A percentile compares a stretch with the other conserved stretches of the same genome.
These are phyloP conservation scores for Boletus semigastroideus DNA, from an alignment of 1,284 basidiomycete genomes.

Conservation along the genomic window DNA sequence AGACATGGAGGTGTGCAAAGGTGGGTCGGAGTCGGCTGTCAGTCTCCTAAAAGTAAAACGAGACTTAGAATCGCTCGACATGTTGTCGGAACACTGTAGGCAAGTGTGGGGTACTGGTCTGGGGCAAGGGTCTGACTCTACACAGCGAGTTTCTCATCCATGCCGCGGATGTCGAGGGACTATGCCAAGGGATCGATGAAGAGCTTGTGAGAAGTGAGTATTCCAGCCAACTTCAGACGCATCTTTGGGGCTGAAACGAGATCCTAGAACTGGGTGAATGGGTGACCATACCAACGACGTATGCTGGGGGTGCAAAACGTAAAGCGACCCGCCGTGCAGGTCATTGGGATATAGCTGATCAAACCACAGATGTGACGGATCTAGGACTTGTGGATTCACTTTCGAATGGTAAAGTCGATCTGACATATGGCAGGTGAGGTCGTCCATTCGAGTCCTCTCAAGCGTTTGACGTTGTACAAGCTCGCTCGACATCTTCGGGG, in stretches of 20 bases:
- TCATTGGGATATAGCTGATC: constrained; percentile 8
- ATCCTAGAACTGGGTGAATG: constrained; percentile 84
- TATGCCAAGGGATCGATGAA: constrained; percentile 96
- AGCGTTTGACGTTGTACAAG: constrained; percentile 36
- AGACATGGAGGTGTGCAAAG: constrained; percentile 88
- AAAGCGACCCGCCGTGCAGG: neutral
- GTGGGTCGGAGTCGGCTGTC: constrained; percentile 36
- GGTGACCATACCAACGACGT: constrained; percentile 91
- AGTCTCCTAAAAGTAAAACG: constrained; percentile 1
- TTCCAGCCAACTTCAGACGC: neutral
- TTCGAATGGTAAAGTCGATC: constrained; percentile 85
- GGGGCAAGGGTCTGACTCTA: constrained; percentile 9
- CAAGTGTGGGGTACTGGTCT: constrained; percentile 28
- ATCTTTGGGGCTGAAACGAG: constrained; percentile 9
- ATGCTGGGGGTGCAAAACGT: constrained; percentile 96
- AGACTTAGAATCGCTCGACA: constrained; percentile 63
- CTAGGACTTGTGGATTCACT: constrained; percentile 81
- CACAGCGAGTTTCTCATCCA: constrained; percentile 92
- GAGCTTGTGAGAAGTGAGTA: constrained; percentile 78
- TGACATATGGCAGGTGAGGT: constrained; percentile 91
- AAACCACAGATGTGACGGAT: constrained; percentile 71
- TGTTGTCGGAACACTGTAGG: constrained; percentile 80
- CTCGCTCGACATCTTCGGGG: constrained; percentile 84
- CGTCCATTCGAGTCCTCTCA: neutral
- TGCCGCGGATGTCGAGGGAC: constrained; percentile 96